phyloP scores from a whole-genome alignment of 345 rosid genomes.

The Geranium brycei region DNA sequence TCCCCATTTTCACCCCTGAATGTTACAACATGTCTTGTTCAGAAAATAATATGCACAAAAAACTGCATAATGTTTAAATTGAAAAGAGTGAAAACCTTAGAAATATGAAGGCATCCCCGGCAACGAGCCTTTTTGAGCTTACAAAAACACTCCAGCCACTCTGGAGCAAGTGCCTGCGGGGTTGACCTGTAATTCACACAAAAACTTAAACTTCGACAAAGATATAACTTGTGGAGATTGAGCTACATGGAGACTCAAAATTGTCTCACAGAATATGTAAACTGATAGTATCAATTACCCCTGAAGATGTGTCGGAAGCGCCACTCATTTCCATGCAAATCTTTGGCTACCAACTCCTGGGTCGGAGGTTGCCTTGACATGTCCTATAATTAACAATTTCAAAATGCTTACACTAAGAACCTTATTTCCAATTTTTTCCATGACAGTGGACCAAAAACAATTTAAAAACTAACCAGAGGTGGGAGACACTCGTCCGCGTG shows the following conservation, averaged over 20 bases:
- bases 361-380: constrained; percentile 83
- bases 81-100: constrained; percentile 35
- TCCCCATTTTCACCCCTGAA: constrained; percentile 76
- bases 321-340: constrained; percentile 75
- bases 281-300: constrained; percentile 24
- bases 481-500: constrained; percentile 90
- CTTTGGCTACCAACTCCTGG: constrained; percentile 66
- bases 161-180: constrained; percentile 73
- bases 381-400: constrained; percentile 27
- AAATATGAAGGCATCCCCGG: constrained; percentile 90
- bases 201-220: too few species aligned
- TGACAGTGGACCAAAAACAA: too few species aligned
- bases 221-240: too few species aligned
- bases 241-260: too few species aligned
- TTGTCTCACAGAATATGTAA: neutral
- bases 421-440: too few species aligned
- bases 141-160: constrained; percentile 95
- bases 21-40: too few species aligned
- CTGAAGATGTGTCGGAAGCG: constrained; percentile 73
- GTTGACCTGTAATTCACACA: constrained; percentile 42
- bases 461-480: constrained; percentile 40
- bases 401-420: too few species aligned
- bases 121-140: constrained; percentile 71
- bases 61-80: too few species aligned
- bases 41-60: neutral